These are phyloP conservation scores for Auriscalpium microsporum DNA, from an alignment of 768 basidiomycete species.

Conservation along the genomic window DNA sequence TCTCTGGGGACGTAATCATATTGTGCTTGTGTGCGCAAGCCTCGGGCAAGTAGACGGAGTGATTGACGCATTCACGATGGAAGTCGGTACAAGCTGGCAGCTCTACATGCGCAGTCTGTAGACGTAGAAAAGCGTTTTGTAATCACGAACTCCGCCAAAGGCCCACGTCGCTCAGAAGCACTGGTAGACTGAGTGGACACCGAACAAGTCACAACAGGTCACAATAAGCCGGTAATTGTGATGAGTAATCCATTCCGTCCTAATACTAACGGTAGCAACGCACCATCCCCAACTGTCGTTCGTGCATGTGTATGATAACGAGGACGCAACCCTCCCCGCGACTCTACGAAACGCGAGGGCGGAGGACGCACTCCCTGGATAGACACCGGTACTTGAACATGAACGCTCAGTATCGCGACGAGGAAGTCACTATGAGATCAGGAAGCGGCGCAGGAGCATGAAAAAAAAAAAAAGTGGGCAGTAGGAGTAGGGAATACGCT, in stretches of 20 bases:
- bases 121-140: too few relatives aligned
- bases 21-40: conserved; percentile 13
- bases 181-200: too few relatives aligned
- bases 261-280: too few relatives aligned
- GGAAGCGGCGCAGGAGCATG: conserved; percentile 17
- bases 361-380: conserved; percentile 1
- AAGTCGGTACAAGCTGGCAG: too few relatives aligned
- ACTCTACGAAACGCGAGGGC: neutral
- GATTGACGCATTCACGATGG: neutral
- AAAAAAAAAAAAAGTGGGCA: too few relatives aligned
- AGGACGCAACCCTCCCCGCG: neutral
- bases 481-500: conserved; percentile 23
- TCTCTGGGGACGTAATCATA: conserved; percentile 11
- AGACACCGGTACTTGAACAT: neutral
- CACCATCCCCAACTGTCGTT: too few relatives aligned
- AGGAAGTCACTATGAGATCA: conserved; percentile 17
- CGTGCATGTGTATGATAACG: neutral
- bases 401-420: conserved; percentile 4
- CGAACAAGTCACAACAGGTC: neutral
- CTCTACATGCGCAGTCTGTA: too few relatives aligned
- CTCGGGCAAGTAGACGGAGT: neutral
- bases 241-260: too few relatives aligned
- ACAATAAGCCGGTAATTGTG: too few relatives aligned
- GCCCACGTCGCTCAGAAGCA: too few relatives aligned
- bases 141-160: too few relatives aligned